phyloP scores from a whole-genome alignment of 495 filamentous ascomycete genomes.

The Parachaetomium inaequale region DNA sequence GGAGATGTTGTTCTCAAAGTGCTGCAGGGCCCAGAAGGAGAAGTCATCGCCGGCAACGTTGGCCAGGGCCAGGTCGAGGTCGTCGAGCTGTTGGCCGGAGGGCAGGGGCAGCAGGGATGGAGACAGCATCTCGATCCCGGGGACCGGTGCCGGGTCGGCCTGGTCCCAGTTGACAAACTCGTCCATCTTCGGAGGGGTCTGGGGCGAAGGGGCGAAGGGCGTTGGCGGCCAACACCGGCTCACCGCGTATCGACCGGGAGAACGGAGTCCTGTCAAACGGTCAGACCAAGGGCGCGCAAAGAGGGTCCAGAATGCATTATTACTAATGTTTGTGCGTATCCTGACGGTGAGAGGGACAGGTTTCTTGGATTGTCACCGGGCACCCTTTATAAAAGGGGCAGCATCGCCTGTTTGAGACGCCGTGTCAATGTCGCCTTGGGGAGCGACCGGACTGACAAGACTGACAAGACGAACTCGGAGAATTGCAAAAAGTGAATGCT shows the following conservation, averaged over 20 bases:
- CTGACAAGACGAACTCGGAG: neutral
- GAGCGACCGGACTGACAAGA: neutral
- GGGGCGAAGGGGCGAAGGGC: constrained; percentile 17
- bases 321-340: neutral
- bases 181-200: constrained; percentile 31
- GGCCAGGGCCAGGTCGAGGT: constrained; percentile 44
- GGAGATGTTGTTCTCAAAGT: constrained; percentile 39
- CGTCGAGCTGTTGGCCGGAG: constrained; percentile 26
- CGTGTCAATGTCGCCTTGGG: neutral
- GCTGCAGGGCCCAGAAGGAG: constrained; percentile 49
- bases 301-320: constrained; percentile 1
- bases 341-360: neutral
- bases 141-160: constrained; percentile 27
- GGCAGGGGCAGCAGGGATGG: constrained; percentile 17
- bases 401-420: neutral
- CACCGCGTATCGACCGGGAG: neutral
- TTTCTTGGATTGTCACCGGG: neutral
- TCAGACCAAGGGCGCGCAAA: constrained; percentile 19
- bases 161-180: constrained; percentile 50
- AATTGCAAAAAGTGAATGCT: neutral
- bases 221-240: constrained; percentile 1
- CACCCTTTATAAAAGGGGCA: neutral
- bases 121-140: constrained; percentile 19
- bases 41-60: constrained; percentile 48
- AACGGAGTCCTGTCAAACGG: constrained; percentile 6